Conservation (phyloP, 768 basidiomycete genomes). For the Russula brevipes region DNA sequence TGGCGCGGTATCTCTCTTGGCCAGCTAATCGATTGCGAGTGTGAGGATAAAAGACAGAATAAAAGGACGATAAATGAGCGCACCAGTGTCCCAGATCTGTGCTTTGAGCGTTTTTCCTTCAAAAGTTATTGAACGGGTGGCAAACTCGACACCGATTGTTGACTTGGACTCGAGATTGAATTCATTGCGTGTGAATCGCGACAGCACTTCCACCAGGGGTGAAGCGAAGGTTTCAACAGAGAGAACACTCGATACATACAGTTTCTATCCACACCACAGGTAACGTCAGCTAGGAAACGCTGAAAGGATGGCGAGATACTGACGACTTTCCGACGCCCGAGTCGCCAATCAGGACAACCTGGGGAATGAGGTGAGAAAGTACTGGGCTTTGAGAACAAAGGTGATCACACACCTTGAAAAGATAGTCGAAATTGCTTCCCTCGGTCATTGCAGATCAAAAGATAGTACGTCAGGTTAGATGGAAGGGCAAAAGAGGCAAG, state of each 20-base stretch:
- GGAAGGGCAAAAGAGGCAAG: not conserved
- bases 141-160: conserved; percentile 99
- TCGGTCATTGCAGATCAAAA: conserved; percentile 60
- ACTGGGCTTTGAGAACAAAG: not conserved
- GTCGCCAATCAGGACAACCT: conserved; percentile 99
- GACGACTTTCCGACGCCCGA: conserved; percentile 99
- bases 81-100: conserved; percentile 99
- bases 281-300: conserved; percentile 5
- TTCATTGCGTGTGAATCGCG: conserved; percentile 98
- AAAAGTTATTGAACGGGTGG: conserved; percentile 91
- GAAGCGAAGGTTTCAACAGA: conserved; percentile 5
- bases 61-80: conserved; percentile 28
- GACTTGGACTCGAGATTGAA: conserved; percentile 99
- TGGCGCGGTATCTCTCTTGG: conserved; percentile 95
- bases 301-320: conserved; percentile 37
- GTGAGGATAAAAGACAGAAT: conserved; percentile 7
- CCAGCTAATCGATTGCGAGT: conserved; percentile 54
- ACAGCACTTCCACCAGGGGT: conserved; percentile 72
- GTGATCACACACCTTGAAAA: conserved; percentile 80
- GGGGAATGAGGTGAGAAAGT: not conserved
- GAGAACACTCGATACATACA: conserved; percentile 41
- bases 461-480: conserved; percentile 24
- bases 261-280: conserved; percentile 42
- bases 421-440: conserved; percentile 95
- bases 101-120: conserved; percentile 97